Conservation (phyloP, 202 grass and related monocot genomes). For the Zizania palustris region DNA sequence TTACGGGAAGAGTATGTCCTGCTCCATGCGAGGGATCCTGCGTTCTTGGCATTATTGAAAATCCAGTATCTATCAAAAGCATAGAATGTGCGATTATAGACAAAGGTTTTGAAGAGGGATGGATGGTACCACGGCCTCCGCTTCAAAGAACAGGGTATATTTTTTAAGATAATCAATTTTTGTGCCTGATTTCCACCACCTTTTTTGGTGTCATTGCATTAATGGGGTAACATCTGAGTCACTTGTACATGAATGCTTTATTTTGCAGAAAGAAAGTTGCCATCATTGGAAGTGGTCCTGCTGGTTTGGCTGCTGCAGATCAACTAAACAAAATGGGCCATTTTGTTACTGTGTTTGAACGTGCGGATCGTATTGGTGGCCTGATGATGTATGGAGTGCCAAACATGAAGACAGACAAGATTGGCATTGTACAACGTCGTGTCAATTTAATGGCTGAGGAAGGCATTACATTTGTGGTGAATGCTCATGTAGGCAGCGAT, state of each 20-base stretch:
- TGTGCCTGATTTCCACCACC: background rate
- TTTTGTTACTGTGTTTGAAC: conserved; percentile 92
- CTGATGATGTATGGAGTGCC: conserved; percentile 99
- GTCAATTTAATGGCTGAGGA: conserved; percentile 93
- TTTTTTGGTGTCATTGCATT: conserved; percentile 26
- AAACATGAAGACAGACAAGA: conserved; percentile 99
- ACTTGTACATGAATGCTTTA: conserved; percentile 9
- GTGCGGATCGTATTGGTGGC: conserved; percentile 90
- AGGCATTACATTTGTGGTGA: conserved; percentile 87
- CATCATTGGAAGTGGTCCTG: conserved; percentile 87
- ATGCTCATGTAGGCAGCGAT: conserved; percentile 80
- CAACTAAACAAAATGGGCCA: conserved; percentile 99
- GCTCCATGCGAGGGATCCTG: conserved; percentile 98
- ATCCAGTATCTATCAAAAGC: conserved; percentile 99
- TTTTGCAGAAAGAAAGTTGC: conserved; percentile 90
- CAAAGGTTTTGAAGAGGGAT: conserved; percentile 95
- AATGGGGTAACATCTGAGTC: conserved; percentile 21
- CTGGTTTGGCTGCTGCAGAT: conserved; percentile 92
- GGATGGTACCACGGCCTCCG: conserved; percentile 92
- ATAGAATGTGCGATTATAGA: conserved; percentile 98
- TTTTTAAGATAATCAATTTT: conserved; percentile 20
- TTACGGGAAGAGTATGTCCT: conserved; percentile 95
- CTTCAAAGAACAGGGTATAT: conserved; percentile 89
- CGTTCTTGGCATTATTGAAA: conserved; percentile 97
- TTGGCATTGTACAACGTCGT: conserved; percentile 79